Percentiles rank a stretch among this genome's conserved stretches.
These are phyloP conservation scores for Botryotinia calthae DNA, from an alignment of 2,329 filamentous ascomycete species.

Conservation along the genomic window DNA sequence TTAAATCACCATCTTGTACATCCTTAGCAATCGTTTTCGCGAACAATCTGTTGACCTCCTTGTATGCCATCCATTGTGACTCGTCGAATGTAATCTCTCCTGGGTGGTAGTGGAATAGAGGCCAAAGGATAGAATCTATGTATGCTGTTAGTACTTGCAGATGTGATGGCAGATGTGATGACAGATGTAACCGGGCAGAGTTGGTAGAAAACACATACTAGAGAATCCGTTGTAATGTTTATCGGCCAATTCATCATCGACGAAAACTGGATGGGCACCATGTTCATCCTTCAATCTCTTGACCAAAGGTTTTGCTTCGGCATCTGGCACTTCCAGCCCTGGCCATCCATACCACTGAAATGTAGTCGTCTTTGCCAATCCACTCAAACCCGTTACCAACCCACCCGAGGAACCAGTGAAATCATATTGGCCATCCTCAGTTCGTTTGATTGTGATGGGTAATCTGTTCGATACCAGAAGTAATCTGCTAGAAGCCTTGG, in stretches of 20 bases:
- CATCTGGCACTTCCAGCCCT: constrained; percentile 83
- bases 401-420: constrained; percentile 98
- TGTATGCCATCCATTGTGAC: constrained; percentile 88
- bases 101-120: constrained; percentile 97
- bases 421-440: constrained; percentile 85
- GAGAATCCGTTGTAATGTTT: constrained; percentile 98
- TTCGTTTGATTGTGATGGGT: constrained; percentile 93
- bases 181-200: neutral
- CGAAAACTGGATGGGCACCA: constrained; percentile 85
- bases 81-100: constrained; percentile 98
- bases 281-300: constrained; percentile 82
- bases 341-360: constrained; percentile 99
- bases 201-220: constrained; percentile 56
- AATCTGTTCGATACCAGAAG: constrained; percentile 92
- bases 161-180: neutral
- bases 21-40: constrained; percentile 83
- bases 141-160: constrained; percentile 22
- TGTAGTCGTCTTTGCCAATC: constrained; percentile 84
- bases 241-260: constrained; percentile 90
- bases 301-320: constrained; percentile 72
- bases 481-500: constrained; percentile 46
- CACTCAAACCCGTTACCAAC: constrained; percentile 88
- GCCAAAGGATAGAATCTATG: constrained; percentile 93
- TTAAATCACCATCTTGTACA: constrained; percentile 86
- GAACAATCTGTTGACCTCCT: constrained; percentile 88